These are phyloP conservation scores for Mycosarcoma mackinlayi DNA, from an alignment of 1,284 basidiomycete species.

Conservation along the genomic window DNA sequence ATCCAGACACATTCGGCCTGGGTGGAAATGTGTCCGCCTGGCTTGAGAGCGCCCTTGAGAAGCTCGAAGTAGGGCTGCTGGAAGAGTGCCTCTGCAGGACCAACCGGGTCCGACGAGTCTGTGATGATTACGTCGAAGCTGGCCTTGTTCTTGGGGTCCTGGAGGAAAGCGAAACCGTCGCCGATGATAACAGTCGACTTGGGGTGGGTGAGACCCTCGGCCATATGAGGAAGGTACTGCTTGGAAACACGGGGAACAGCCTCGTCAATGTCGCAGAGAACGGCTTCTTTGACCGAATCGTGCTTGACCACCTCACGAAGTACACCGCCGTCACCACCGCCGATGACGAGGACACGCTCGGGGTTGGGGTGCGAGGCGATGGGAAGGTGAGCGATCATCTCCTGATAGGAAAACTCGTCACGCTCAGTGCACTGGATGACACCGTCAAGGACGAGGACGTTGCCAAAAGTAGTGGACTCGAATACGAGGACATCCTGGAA, in stretches of 20 bases:
- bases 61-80: constrained; percentile 97
- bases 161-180: constrained; percentile 97
- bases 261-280: constrained; percentile 98
- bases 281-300: constrained; percentile 87
- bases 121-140: constrained; percentile 95
- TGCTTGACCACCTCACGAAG: constrained; percentile 98
- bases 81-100: constrained; percentile 93
- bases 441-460: constrained; percentile 94
- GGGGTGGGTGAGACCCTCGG: constrained; percentile 81
- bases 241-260: constrained; percentile 96
- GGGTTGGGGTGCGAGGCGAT: constrained; percentile 96
- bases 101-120: constrained; percentile 97
- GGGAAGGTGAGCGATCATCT: constrained; percentile 98
- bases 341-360: constrained; percentile 93
- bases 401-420: constrained; percentile 99
- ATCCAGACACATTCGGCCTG: constrained; percentile 97
- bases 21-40: constrained; percentile 93
- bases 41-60: constrained; percentile 86
- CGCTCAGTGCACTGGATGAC: constrained; percentile 97
- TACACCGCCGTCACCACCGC: constrained; percentile 81
- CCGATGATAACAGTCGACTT: constrained; percentile 90
- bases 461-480: constrained; percentile 71
- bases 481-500: constrained; percentile 79
- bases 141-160: constrained; percentile 80
- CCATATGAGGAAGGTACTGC: constrained; percentile 93